Percentiles rank a stretch among this genome's conserved stretches.
Evolutionary conservation across 257 asterid species (phyloP).

Genomic region (Nicotiana attenuata): DNA sequence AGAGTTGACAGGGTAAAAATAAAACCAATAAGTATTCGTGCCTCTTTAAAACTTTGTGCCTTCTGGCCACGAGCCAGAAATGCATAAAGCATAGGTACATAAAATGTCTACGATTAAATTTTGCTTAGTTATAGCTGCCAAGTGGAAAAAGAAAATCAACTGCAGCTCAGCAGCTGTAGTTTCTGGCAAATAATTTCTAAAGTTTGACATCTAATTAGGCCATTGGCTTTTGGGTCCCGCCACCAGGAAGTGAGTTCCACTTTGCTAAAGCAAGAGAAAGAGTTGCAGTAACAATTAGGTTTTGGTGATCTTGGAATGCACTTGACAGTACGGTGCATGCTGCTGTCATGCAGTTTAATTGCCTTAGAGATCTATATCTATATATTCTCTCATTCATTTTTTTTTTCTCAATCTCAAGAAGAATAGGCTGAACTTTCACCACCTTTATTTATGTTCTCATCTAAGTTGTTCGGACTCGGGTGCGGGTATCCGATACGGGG

Average conservation of each 20-base stretch:
- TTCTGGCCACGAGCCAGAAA: neutral
- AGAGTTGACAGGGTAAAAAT: neutral
- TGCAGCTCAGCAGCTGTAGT: neutral
- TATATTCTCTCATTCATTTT: neutral
- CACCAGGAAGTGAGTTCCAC: neutral
- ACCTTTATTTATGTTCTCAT: neutral
- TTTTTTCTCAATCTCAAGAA: neutral
- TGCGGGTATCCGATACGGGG: no score
- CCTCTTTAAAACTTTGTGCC: neutral
- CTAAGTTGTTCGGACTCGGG: no score
- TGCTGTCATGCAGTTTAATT: constrained; percentile 5
- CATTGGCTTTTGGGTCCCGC: neutral
- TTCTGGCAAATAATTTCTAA: neutral
- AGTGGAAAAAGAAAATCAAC: neutral
- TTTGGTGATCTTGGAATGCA: neutral
- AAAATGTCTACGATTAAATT: neutral
- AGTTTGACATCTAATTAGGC: neutral
- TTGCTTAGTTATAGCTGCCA: neutral
- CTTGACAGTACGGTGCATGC: constrained; percentile 9
- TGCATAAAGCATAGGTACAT: neutral
- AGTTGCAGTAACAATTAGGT: neutral
- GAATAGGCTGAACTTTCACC: neutral
- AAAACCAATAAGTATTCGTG: neutral
- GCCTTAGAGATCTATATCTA: neutral
- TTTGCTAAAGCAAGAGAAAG: neutral